Percentiles rank a stretch among this genome's conserved stretches.
These are phyloP conservation scores for Cryptococcus sp. DNA, from an alignment of 1,284 basidiomycete species.

Conservation along the genomic window DNA sequence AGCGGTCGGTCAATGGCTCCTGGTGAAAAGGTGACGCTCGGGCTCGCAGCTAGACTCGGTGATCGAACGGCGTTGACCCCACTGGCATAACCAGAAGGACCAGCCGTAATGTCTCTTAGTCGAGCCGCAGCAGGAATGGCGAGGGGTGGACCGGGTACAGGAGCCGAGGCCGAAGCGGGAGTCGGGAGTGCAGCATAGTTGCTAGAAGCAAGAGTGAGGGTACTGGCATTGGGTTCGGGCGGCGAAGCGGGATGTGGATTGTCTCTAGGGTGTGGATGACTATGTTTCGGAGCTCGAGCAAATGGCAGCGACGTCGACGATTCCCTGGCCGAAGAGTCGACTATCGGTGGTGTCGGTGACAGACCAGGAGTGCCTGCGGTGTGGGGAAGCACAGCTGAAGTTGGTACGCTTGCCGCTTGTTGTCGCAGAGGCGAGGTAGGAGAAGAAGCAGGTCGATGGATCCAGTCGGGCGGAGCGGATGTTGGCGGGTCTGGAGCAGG, in stretches of 20 bases:
- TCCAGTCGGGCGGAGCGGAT: neutral
- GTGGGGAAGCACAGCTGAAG: neutral
- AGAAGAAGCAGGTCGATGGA: neutral
- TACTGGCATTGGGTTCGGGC: constrained; percentile 86
- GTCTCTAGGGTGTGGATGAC: constrained; percentile 84
- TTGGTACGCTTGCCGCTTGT: neutral
- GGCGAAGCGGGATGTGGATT: constrained; percentile 87
- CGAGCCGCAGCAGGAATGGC: neutral
- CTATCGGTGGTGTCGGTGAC: no score
- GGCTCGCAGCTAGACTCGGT: constrained; percentile 10
- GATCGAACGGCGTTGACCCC: constrained; percentile 6
- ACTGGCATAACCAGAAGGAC: neutral
- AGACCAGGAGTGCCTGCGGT: no score
- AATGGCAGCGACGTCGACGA: no score
- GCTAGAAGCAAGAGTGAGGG: constrained; percentile 61
- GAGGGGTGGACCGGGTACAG: constrained; percentile 4
- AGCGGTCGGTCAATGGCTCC: neutral
- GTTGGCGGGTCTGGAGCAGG: constrained; percentile 5
- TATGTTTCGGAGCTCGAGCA: constrained; percentile 78
- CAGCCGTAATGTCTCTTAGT: constrained; percentile 1
- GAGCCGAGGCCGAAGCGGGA: constrained; percentile 4
- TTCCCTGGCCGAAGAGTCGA: no score
- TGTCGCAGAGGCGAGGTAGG: neutral
- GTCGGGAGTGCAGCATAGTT: constrained; percentile 1
- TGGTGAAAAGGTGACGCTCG: constrained; percentile 20